These are phyloP conservation scores for Rutstroemia sp. DNA, from an alignment of 2,329 filamentous ascomycete species.

Conservation along the genomic window DNA sequence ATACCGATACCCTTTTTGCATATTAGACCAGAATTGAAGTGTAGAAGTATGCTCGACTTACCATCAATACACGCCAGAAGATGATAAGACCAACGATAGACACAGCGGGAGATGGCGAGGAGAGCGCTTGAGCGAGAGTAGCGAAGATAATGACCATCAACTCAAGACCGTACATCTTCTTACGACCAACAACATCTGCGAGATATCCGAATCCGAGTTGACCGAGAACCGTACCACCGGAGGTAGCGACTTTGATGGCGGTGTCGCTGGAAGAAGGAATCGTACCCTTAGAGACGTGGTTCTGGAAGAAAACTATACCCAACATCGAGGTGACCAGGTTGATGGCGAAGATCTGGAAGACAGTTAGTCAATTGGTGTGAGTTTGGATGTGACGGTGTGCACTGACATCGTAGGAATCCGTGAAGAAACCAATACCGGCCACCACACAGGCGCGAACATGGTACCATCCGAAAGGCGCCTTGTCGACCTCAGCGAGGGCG, in stretches of 20 bases:
- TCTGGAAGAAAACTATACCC: conserved; percentile 24
- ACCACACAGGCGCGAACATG: conserved; percentile 70
- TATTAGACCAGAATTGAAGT: conserved; percentile 25
- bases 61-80: conserved; percentile 76
- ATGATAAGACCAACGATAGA: conserved; percentile 60
- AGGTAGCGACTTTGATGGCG: conserved; percentile 79
- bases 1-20: conserved; percentile 49
- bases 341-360: conserved; percentile 27
- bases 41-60: conserved; percentile 1
- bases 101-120: conserved; percentile 54
- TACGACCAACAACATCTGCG: conserved; percentile 70
- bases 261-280: conserved; percentile 66
- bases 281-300: conserved; percentile 33
- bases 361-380: conserved; percentile 7
- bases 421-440: conserved; percentile 82
- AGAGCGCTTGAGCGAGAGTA: conserved; percentile 64
- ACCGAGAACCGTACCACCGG: conserved; percentile 74
- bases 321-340: conserved; percentile 27
- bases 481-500: conserved; percentile 75
- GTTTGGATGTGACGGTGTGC: conserved; percentile 29
- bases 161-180: conserved; percentile 72
- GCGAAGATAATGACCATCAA: conserved; percentile 74
- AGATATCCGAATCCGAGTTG: conserved; percentile 74
- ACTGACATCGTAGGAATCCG: conserved; percentile 79
- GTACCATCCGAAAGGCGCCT: conserved; percentile 72